Conservation (phyloP, 2,329 filamentous ascomycete species). For the Celoporthe dispersa region DNA sequence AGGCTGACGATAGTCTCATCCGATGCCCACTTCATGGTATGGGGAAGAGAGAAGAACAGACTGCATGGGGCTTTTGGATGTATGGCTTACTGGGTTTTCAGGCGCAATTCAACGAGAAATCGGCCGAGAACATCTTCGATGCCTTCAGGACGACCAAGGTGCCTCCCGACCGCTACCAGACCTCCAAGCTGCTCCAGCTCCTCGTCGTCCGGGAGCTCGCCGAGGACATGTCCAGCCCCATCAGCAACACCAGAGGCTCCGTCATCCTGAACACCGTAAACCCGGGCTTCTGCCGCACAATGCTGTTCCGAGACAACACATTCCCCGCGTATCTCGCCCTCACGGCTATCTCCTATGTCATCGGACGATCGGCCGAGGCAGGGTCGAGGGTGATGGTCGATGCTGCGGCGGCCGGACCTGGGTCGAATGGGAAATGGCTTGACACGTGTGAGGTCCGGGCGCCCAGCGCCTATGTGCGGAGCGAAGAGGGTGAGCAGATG, state of each 20-base stretch:
- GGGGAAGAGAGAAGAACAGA: constrained; percentile 5
- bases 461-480: constrained; percentile 40
- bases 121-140: constrained; percentile 40
- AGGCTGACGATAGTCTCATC: constrained; percentile 47
- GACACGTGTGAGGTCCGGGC: constrained; percentile 38
- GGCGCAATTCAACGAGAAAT: constrained; percentile 42
- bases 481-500: constrained; percentile 42
- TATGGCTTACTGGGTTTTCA: constrained; percentile 30
- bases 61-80: constrained; percentile 1
- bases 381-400: constrained; percentile 46
- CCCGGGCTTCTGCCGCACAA: constrained; percentile 47
- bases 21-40: constrained; percentile 40
- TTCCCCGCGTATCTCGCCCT: constrained; percentile 18
- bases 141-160: constrained; percentile 38
- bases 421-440: constrained; percentile 48
- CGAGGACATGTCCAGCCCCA: constrained; percentile 32
- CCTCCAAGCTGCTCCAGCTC: constrained; percentile 42
- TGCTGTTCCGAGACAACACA: constrained; percentile 42
- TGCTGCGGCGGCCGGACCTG: constrained; percentile 42
- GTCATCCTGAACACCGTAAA: constrained; percentile 46
- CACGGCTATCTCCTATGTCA: constrained; percentile 19
- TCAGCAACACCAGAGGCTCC: constrained; percentile 36
- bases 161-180: constrained; percentile 41
- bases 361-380: constrained; percentile 45
- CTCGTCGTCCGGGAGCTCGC: constrained; percentile 42